These are phyloP conservation scores for Wickerhamomyces rabaulensis DNA, from an alignment of 805 yeast genomes.

Conservation along the genomic window DNA sequence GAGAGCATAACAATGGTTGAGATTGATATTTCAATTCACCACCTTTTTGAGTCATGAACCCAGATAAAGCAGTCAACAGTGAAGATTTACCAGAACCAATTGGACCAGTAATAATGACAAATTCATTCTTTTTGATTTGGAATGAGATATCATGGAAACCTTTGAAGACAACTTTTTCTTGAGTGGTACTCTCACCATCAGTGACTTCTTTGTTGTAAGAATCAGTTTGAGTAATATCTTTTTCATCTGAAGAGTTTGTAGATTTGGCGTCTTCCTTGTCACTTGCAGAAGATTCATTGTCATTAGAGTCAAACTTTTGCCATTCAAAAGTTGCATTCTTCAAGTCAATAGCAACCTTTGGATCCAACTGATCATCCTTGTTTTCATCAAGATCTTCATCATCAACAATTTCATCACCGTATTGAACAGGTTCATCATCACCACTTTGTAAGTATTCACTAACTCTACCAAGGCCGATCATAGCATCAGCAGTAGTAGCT, in stretches of 20 bases:
- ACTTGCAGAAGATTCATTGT: conserved; percentile 4
- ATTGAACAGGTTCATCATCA: conserved; percentile 27
- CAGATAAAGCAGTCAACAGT: conserved; percentile 58
- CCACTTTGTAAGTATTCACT: conserved; percentile 46
- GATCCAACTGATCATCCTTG: conserved; percentile 16
- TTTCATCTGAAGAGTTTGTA: not conserved
- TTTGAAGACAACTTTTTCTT: conserved; percentile 29
- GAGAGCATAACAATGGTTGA: conserved; percentile 39
- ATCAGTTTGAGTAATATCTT: conserved; percentile 1
- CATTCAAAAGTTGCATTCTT: conserved; percentile 58
- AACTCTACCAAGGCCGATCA: conserved; percentile 54
- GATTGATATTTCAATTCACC: conserved; percentile 53
- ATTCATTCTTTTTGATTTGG: conserved; percentile 51
- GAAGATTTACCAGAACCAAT: conserved; percentile 80
- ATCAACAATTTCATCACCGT: conserved; percentile 35
- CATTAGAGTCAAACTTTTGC: conserved; percentile 44
- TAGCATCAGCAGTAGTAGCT: conserved; percentile 64
- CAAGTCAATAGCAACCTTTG: conserved; percentile 42
- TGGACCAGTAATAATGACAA: conserved; percentile 68
- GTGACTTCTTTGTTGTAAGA: not conserved
- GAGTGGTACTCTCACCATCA: not conserved
- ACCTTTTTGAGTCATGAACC: conserved; percentile 48
- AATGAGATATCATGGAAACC: conserved; percentile 46
- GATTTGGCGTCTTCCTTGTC: conserved; percentile 1
- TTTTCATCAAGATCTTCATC: conserved; percentile 34